Evolutionary conservation across 768 basidiomycete genomes (phyloP).

Genomic region (Butyriboletus loyo): DNA sequence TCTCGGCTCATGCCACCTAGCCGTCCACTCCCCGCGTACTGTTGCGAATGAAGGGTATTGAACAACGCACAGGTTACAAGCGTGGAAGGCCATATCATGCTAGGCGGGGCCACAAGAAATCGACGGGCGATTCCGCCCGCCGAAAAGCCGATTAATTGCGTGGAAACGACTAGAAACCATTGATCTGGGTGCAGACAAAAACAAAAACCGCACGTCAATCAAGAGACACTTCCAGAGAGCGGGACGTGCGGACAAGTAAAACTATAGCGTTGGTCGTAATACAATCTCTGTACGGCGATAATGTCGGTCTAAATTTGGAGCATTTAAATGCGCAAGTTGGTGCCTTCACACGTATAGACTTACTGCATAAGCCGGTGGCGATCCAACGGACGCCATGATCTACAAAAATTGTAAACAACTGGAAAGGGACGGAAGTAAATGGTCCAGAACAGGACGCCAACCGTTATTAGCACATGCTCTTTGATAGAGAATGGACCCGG

Average conservation of each 20-base stretch:
- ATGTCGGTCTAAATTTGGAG: constrained; percentile 50
- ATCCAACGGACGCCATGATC: constrained; percentile 58
- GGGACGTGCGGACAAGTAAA: constrained; percentile 48
- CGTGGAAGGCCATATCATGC: constrained; percentile 73
- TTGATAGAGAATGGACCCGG: constrained; percentile 78
- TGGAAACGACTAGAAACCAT: constrained; percentile 76
- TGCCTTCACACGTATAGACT: constrained; percentile 15
- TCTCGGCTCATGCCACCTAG: constrained; percentile 68
- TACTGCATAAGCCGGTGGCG: constrained; percentile 60
- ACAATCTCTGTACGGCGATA: constrained; percentile 72
- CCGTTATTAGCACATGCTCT: constrained; percentile 67
- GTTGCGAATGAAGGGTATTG: constrained; percentile 72
- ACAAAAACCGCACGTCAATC: background rate
- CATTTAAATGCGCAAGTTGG: background rate
- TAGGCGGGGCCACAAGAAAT: constrained; percentile 61
- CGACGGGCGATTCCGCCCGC: constrained; percentile 73
- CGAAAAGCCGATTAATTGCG: constrained; percentile 79
- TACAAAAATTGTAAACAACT: constrained; percentile 30
- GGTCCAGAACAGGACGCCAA: constrained; percentile 35
- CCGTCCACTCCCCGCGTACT: constrained; percentile 60
- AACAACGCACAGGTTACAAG: constrained; percentile 73
- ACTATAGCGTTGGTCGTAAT: constrained; percentile 60
- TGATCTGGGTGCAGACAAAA: constrained; percentile 46
- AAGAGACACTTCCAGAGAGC: background rate
- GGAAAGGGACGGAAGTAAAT: constrained; percentile 18